Evolutionary conservation across 805 yeast species (phyloP).

Genomic region (Yarrowia yakushimensis): DNA sequence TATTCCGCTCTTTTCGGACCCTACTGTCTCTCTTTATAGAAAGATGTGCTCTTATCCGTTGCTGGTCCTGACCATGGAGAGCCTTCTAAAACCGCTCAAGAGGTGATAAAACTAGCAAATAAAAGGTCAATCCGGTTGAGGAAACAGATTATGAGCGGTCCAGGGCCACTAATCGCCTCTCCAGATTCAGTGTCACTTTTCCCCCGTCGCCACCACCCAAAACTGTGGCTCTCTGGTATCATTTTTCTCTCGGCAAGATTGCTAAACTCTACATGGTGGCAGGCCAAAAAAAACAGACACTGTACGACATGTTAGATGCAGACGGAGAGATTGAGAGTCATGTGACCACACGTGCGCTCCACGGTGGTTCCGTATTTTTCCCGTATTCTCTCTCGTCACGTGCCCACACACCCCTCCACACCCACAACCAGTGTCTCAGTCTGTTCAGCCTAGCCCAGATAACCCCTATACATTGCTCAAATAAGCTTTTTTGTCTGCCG

Average conservation of each 20-base stretch:
- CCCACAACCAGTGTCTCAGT: too few species aligned
- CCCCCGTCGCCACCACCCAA: too few species aligned
- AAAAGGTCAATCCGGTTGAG: too few species aligned
- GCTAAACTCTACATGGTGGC: slow-evolving; percentile 17
- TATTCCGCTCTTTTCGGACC: not conserved
- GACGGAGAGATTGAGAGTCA: not conserved
- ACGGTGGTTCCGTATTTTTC: too few species aligned
- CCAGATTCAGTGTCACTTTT: too few species aligned
- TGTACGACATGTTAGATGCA: not conserved
- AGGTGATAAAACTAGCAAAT: too few species aligned
- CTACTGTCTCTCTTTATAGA: not conserved
- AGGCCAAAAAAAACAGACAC: not conserved
- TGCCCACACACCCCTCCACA: not conserved
- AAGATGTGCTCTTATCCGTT: not conserved
- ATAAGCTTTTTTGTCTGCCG: not conserved
- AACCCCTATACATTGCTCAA: not conserved
- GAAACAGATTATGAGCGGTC: too few species aligned
- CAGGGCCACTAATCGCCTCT: too few species aligned
- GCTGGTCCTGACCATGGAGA: not conserved
- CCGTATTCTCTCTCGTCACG: too few species aligned
- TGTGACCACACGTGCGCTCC: too few species aligned
- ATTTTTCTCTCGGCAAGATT: not conserved
- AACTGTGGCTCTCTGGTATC: slow-evolving; percentile 9
- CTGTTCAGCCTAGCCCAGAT: too few species aligned
- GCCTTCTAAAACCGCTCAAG: too few species aligned